Conservation (phyloP, 2,329 filamentous ascomycete species). For the Penicillium italicum region DNA sequence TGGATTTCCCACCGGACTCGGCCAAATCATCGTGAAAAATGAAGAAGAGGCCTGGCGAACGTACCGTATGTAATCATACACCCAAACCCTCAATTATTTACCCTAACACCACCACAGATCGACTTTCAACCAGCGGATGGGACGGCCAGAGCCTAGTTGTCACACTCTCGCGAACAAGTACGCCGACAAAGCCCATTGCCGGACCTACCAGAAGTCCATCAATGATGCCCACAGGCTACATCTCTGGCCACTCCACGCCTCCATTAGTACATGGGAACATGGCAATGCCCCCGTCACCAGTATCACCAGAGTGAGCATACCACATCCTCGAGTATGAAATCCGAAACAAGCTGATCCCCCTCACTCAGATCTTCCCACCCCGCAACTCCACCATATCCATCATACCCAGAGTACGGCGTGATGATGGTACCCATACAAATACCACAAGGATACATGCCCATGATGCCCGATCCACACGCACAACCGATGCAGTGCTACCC, state of each 20-base stretch:
- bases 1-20: conserved; percentile 42
- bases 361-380: conserved; percentile 21
- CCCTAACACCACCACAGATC: conserved; percentile 31
- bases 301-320: conserved; percentile 36
- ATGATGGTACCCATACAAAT: conserved; percentile 26
- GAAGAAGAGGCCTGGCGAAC: conserved; percentile 45
- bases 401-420: conserved; percentile 26
- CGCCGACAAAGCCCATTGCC: conserved; percentile 42
- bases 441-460: conserved; percentile 23
- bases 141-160: conserved; percentile 44
- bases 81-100: background rate
- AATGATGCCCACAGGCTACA: conserved; percentile 27
- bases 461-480: conserved; percentile 25
- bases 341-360: background rate
- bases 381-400: conserved; percentile 21
- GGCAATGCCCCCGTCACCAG: conserved; percentile 33
- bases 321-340: background rate
- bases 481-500: conserved; percentile 24
- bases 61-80: conserved; percentile 33
- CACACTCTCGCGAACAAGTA: conserved; percentile 40
- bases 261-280: conserved; percentile 28
- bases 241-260: conserved; percentile 34
- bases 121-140: conserved; percentile 43
- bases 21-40: conserved; percentile 46
- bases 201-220: conserved; percentile 42